These are phyloP conservation scores for Bipolaris cookei DNA, from an alignment of 2,329 filamentous ascomycete species.

Conservation along the genomic window DNA sequence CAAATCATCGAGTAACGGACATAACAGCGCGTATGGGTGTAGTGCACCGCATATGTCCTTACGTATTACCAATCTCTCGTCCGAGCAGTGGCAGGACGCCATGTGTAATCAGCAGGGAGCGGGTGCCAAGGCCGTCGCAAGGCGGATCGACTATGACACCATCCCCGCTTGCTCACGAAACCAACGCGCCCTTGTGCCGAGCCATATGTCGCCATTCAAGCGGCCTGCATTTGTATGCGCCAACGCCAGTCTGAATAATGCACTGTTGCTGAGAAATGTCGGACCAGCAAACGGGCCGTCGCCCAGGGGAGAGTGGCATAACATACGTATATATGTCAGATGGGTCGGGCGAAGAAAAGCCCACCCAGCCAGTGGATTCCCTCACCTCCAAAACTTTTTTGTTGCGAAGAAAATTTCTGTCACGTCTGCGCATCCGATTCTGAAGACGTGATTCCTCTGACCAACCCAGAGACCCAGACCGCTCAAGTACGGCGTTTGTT, in stretches of 20 bases:
- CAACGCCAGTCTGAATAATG: conserved; percentile 25
- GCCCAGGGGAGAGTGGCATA: not conserved
- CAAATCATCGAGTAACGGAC: not conserved
- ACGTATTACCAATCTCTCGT: conserved; percentile 15
- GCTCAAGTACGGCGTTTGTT: not conserved
- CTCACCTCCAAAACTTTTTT: not conserved
- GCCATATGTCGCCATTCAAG: conserved; percentile 13
- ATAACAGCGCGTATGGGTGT: not conserved
- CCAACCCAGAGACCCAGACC: not conserved
- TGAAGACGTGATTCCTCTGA: not conserved
- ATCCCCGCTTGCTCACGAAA: conserved; percentile 40
- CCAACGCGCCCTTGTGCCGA: conserved; percentile 25
- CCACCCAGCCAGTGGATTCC: not conserved
- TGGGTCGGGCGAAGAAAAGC: not conserved
- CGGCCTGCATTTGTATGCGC: not conserved
- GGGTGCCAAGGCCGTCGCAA: conserved; percentile 39
- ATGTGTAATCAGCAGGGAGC: conserved; percentile 27
- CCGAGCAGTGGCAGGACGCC: conserved; percentile 12
- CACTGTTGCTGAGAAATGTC: conserved; percentile 34
- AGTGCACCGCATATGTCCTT: conserved; percentile 3
- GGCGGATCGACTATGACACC: conserved; percentile 40
- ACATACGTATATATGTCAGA: conserved; percentile 1
- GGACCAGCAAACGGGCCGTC: not conserved
- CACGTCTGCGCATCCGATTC: not conserved
- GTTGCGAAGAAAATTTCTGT: conserved; percentile 1